Conservation (phyloP, 257 asterid genomes). For the Solanum appendiculatum region DNA sequence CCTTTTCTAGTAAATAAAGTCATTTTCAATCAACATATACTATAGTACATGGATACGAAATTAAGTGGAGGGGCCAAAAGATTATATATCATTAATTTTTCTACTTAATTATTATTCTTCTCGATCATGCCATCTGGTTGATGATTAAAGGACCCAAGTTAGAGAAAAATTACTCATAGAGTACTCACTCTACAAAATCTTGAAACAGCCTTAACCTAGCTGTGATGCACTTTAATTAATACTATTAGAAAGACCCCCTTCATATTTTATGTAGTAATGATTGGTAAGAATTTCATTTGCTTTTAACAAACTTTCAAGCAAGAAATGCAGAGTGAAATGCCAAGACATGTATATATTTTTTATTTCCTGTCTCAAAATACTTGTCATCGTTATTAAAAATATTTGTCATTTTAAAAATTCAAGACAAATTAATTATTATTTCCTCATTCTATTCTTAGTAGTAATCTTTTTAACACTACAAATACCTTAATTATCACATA, state of each 20-base stretch:
- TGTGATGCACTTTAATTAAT: neutral
- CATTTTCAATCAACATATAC: neutral
- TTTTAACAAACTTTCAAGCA: constrained; percentile 11
- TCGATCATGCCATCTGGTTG: neutral
- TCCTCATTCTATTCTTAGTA: neutral
- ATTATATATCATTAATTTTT: neutral
- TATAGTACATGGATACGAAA: neutral
- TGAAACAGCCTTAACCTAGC: neutral
- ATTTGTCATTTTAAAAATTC: neutral
- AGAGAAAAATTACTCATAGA: neutral
- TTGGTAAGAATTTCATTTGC: neutral
- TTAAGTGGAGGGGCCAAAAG: neutral
- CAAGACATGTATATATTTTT: neutral
- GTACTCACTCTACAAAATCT: neutral
- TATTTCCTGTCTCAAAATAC: neutral
- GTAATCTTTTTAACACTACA: neutral
- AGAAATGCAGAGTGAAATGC: neutral
- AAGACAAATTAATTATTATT: neutral
- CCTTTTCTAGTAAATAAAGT: neutral
- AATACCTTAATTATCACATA: neutral
- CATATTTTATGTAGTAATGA: constrained; percentile 9
- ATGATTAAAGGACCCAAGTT: neutral
- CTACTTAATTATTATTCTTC: neutral
- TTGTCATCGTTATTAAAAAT: neutral
- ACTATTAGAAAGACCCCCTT: neutral